phyloP scores from a whole-genome alignment of 2,329 filamentous ascomycete genomes.

The Paecilomyces niveus region DNA sequence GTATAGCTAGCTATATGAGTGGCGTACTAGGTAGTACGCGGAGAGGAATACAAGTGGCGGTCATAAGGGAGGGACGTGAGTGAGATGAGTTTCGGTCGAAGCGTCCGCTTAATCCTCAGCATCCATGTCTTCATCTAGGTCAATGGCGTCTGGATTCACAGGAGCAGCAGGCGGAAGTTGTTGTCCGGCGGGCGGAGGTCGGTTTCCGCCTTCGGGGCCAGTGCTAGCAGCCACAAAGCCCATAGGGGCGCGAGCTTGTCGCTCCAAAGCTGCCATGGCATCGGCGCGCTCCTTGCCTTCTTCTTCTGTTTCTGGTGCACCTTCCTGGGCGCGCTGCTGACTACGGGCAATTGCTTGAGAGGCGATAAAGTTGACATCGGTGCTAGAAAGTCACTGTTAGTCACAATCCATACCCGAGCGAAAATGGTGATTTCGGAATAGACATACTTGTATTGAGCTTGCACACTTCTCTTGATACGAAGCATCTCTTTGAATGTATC shows the following conservation, averaged over 20 bases:
- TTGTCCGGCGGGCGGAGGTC: constrained; percentile 29
- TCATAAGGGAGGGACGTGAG: neutral
- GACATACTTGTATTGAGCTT: constrained; percentile 84
- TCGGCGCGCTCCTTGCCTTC: constrained; percentile 52
- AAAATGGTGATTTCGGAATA: constrained; percentile 7
- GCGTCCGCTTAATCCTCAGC: constrained; percentile 16
- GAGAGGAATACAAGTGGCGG: neutral
- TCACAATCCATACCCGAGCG: neutral
- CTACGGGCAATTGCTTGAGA: constrained; percentile 84
- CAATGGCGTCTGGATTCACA: constrained; percentile 79
- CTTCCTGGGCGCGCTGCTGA: constrained; percentile 49
- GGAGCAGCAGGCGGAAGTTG: constrained; percentile 31
- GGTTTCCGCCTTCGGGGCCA: constrained; percentile 58
- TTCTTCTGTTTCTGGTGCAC: constrained; percentile 22
- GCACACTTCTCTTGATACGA: constrained; percentile 91
- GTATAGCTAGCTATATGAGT: neutral
- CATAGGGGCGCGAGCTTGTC: constrained; percentile 77
- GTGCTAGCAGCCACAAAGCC: constrained; percentile 88
- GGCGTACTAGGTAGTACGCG: neutral
- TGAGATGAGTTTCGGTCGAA: neutral
- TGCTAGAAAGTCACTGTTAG: constrained; percentile 46
- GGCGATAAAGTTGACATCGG: constrained; percentile 96
- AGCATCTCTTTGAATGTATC: constrained; percentile 99
- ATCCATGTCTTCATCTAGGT: constrained; percentile 58
- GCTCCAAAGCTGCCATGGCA: constrained; percentile 83